A percentile compares a stretch with the other conserved stretches of the same genome.
phyloP scores from a whole-genome alignment of 441 rosid species.

The Hypseocharis bilobata region DNA sequence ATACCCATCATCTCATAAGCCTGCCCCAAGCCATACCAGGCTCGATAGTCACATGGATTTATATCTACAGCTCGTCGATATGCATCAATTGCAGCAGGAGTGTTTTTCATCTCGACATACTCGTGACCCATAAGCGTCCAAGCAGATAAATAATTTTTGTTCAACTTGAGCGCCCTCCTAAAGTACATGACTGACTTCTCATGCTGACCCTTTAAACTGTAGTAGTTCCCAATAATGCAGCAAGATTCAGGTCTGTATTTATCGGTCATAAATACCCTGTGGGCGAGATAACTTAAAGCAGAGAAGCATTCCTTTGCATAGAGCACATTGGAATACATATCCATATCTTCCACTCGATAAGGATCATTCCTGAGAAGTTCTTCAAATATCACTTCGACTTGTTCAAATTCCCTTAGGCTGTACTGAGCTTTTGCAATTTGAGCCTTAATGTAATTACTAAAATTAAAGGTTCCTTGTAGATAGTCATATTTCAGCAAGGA shows the following conservation, averaged over 20 bases:
- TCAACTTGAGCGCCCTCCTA: constrained; percentile 82
- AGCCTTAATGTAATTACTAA: constrained; percentile 79
- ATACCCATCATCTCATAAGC: constrained; percentile 87
- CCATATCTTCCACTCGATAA: constrained; percentile 83
- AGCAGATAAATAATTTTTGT: constrained; percentile 75
- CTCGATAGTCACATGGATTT: constrained; percentile 72
- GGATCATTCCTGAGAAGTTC: constrained; percentile 78
- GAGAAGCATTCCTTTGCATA: constrained; percentile 81
- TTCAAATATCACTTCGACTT: constrained; percentile 84
- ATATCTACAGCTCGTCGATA: constrained; percentile 85
- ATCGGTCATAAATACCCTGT: constrained; percentile 69
- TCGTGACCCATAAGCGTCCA: constrained; percentile 98
- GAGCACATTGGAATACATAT: constrained; percentile 83
- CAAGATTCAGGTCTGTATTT: constrained; percentile 91
- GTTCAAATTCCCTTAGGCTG: constrained; percentile 79
- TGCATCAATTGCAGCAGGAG: constrained; percentile 87
- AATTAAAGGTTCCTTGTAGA: constrained; percentile 60
- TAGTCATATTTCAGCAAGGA: constrained; percentile 59
- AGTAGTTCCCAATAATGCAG: constrained; percentile 84
- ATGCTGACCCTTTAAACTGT: constrained; percentile 88
- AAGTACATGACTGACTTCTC: constrained; percentile 83
- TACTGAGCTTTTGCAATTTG: constrained; percentile 85
- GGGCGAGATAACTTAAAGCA: constrained; percentile 83
- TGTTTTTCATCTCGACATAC: constrained; percentile 88
- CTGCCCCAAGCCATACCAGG: constrained; percentile 94